phyloP scores from a whole-genome alignment of 352 stramenopile species.

The Sclerospora graminicola region DNA sequence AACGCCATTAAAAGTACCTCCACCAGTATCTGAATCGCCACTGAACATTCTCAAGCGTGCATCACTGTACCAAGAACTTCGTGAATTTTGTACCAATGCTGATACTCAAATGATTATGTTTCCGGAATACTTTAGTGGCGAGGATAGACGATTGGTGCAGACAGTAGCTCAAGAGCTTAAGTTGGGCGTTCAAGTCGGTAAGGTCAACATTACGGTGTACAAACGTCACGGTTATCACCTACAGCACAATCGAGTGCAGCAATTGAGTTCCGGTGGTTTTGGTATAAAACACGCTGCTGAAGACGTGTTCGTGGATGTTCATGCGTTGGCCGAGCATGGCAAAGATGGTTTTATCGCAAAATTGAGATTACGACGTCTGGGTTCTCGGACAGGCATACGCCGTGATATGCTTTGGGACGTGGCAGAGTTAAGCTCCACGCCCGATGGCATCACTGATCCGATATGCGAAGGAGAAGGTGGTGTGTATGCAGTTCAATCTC shows the following conservation, averaged over 20 bases:
- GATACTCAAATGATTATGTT: conserved; percentile 53
- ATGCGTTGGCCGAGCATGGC: conserved; percentile 53
- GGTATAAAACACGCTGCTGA: conserved; percentile 14
- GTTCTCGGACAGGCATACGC: conserved; percentile 43
- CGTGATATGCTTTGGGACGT: conserved; percentile 78
- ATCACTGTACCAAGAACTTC: conserved; percentile 49
- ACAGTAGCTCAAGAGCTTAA: conserved; percentile 37
- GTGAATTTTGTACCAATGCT: conserved; percentile 35
- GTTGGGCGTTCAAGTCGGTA: conserved; percentile 50
- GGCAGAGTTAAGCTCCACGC: conserved; percentile 34
- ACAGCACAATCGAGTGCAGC: conserved; percentile 7
- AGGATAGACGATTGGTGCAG: conserved; percentile 48
- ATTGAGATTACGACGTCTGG: conserved; percentile 44
- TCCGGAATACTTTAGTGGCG: conserved; percentile 46
- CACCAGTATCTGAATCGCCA: conserved; percentile 3
- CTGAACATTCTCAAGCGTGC: conserved; percentile 21
- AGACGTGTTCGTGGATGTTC: conserved; percentile 57
- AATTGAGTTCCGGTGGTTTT: conserved; percentile 1
- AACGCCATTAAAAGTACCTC: conserved; percentile 4
- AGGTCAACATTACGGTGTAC: conserved; percentile 49
- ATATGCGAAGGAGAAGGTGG: conserved; percentile 56
- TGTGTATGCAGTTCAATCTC: conserved; percentile 63
- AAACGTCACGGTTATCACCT: conserved; percentile 26
- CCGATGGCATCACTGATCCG: conserved; percentile 41
- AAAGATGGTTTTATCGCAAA: conserved; percentile 66